These are phyloP conservation scores for Garcia nutans DNA, from an alignment of 345 rosid genomes.

Conservation along the genomic window DNA sequence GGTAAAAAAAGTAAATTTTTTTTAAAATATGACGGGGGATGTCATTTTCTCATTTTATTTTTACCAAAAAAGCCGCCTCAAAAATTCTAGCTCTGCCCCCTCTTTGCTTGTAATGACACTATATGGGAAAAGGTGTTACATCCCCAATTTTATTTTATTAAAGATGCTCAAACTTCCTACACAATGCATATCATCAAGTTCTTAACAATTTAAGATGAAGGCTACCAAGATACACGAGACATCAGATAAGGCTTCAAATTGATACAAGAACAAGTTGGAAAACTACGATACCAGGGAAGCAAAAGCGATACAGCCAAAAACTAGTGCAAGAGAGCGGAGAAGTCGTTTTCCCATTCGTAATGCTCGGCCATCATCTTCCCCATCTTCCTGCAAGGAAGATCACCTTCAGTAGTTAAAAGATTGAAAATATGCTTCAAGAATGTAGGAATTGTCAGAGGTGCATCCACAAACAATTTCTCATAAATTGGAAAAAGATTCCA, in stretches of 20 bases:
- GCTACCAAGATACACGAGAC: neutral
- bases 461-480: neutral
- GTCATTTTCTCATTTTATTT: neutral
- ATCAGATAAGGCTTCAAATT: neutral
- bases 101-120: neutral
- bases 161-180: neutral
- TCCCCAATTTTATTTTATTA: neutral
- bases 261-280: conserved; percentile 1
- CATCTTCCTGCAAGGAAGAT: conserved; percentile 75
- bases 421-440: conserved; percentile 15
- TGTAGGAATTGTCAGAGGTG: neutral
- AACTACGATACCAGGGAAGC: conserved; percentile 71
- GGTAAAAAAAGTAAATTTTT: too few relatives aligned
- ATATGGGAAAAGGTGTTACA: neutral
- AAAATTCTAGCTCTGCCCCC: neutral
- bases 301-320: conserved; percentile 74
- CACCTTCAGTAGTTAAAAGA: conserved; percentile 22
- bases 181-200: neutral
- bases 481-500: neutral
- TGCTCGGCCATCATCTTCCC: conserved; percentile 74
- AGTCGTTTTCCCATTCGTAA: conserved; percentile 80
- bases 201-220: neutral
- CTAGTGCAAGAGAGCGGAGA: conserved; percentile 85
- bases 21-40: too few relatives aligned
- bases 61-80: neutral